These are phyloP conservation scores for Colletotrichum phormii DNA, from an alignment of 2,329 filamentous ascomycete species.

Conservation along the genomic window DNA sequence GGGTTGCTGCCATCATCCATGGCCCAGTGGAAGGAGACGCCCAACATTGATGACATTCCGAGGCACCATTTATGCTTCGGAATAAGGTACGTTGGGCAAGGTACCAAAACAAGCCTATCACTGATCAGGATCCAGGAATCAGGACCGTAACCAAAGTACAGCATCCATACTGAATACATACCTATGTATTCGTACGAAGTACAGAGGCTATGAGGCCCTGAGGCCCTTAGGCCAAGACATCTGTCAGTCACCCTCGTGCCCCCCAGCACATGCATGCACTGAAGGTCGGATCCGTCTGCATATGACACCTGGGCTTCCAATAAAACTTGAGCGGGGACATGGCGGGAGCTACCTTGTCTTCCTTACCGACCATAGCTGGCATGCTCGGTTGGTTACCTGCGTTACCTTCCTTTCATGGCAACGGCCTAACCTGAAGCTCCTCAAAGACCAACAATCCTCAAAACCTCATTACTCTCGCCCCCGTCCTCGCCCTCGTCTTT, in stretches of 20 bases:
- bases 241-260: conserved; percentile 18
- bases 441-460: conserved; percentile 16
- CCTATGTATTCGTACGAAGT: not conserved
- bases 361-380: not conserved
- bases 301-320: conserved; percentile 35
- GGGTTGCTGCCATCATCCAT: not conserved
- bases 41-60: not conserved
- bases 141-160: not conserved
- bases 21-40: not conserved
- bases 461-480: not conserved
- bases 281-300: conserved; percentile 36
- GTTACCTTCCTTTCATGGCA: conserved; percentile 14
- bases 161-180: too few species aligned
- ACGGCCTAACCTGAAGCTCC: conserved; percentile 7
- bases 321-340: conserved; percentile 30
- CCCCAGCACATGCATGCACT: conserved; percentile 35
- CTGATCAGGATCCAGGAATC: not conserved
- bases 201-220: not conserved
- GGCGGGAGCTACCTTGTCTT: conserved; percentile 20
- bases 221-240: not conserved
- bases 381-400: conserved; percentile 9
- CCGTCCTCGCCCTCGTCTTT: not conserved
- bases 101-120: not conserved
- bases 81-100: not conserved
- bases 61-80: conserved; percentile 14